Percentiles rank a stretch among this genome's conserved stretches.
Evolutionary conservation across 2,329 filamentous ascomycete species (phyloP).

Genomic region (Colletotrichum sp.): DNA sequence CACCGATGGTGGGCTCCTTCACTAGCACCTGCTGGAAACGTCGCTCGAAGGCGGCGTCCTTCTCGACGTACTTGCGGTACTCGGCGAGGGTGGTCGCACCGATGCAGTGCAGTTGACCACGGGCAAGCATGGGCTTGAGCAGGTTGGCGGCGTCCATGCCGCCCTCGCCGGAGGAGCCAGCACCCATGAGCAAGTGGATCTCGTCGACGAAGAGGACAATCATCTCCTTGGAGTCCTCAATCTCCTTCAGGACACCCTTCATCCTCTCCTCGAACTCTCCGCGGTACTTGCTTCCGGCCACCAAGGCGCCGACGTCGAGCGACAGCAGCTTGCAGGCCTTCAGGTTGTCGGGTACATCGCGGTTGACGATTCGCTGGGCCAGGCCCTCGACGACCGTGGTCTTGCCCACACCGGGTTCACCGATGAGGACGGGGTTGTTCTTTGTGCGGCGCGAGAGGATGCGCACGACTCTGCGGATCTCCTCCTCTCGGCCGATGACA

Average conservation of each 20-base stretch:
- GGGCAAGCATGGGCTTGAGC: slow-evolving; percentile 96
- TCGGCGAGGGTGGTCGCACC: slow-evolving; percentile 94
- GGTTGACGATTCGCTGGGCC: slow-evolving; percentile 93
- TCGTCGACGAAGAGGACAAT: slow-evolving; percentile 99
- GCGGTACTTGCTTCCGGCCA: slow-evolving; percentile 97
- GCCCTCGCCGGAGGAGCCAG: slow-evolving; percentile 90
- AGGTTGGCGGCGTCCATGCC: slow-evolving; percentile 99
- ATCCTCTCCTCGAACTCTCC: slow-evolving; percentile 99
- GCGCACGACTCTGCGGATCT: slow-evolving; percentile 89
- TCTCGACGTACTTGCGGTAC: slow-evolving; percentile 99
- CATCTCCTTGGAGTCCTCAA: slow-evolving; percentile 91
- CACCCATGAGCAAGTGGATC: slow-evolving; percentile 98
- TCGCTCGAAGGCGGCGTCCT: slow-evolving; percentile 96
- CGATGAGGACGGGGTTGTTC: slow-evolving; percentile 98
- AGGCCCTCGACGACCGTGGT: slow-evolving; percentile 97
- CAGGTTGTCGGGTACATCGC: slow-evolving; percentile 94
- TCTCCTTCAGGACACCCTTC: slow-evolving; percentile 98
- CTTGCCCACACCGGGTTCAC: slow-evolving; percentile 97
- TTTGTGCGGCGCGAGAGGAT: slow-evolving; percentile 94
- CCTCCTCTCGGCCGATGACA: slow-evolving; percentile 95
- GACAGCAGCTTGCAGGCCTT: slow-evolving; percentile 93
- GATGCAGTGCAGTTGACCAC: slow-evolving; percentile 96
- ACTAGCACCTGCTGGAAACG: slow-evolving; percentile 98
- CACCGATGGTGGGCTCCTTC: slow-evolving; percentile 86
- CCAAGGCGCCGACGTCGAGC: slow-evolving; percentile 91